Base-by-base conservation (phyloP, 2,329 filamentous ascomycete genomes). In the Colletotrichum agaves region DNA sequence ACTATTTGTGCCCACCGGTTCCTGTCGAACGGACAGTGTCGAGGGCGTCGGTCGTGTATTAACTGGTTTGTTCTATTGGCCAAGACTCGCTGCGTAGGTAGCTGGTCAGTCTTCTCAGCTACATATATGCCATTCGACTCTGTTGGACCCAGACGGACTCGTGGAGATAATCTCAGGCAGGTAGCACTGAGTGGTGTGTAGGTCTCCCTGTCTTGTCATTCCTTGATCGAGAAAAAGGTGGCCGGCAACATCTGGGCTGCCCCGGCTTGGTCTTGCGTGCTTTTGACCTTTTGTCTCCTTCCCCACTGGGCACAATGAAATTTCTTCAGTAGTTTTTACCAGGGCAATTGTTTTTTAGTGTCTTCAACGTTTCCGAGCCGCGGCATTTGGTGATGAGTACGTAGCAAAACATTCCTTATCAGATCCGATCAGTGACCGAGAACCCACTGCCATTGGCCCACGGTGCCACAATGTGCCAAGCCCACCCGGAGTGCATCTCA, bases 401-500 rank as follows among this genome's bases (percentile, higher is more conserved):
- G 64, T 55, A 39, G 53, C 47, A 41, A 46, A 23, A 46, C 37
- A 49, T 64, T 64, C 46, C 64, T 67, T 67, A 67, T 67, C 64
- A 67, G 64, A 67, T 67, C 64, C 64, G 64, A 59, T 50, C 53
- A 67, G 59, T 67, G 64, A 13, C 64, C 61, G 53, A 55, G 33
- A 27, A 53, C 21, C 61, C 52, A 67, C 61, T 19, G 39, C 53
- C 49, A 64, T 52, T 64, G 61, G 61, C 53, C 43, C 27, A 53
- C n/a, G 55, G 47, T 35, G 55, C 61, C 61, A 61, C 58, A 49
- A 41, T 53, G 49, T 53, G 33, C 31, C 33, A 39, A 53, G 31
- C 50, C 35, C 33, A 50, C 41, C 23, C 44, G 23, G 31, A n/a
- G 23, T 37, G 50, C 17, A 53, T 27, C 11, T 35, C 49, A 21